Conservation (phyloP, 768 basidiomycete genomes). For the Russula brevipes region DNA sequence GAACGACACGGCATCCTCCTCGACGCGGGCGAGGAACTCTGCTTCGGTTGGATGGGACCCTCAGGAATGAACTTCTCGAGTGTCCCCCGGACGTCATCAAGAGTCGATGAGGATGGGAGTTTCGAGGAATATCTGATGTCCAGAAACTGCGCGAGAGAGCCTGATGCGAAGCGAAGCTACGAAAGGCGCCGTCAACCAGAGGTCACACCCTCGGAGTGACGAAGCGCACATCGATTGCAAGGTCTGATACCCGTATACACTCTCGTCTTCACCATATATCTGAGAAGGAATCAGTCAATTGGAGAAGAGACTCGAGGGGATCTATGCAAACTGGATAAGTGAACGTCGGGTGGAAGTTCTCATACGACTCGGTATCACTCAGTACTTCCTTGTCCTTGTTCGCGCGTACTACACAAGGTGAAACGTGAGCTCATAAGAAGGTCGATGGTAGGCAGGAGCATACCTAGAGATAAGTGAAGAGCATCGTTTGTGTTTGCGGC, state of each 20-base stretch:
- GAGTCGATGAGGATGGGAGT: constrained; percentile 57
- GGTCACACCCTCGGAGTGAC: constrained; percentile 27
- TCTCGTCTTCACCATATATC: constrained; percentile 97
- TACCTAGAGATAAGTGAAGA: constrained; percentile 70
- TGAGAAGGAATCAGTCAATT: constrained; percentile 29
- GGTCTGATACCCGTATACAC: constrained; percentile 89
- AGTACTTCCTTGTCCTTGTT: constrained; percentile 56
- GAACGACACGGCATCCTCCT: constrained; percentile 74
- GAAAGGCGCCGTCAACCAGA: neutral
- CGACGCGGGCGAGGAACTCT: constrained; percentile 63
- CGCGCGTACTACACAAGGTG: constrained; percentile 53
- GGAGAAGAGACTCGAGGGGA: neutral
- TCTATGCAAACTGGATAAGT: constrained; percentile 76
- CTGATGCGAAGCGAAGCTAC: constrained; percentile 83
- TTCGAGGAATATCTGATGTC: constrained; percentile 61
- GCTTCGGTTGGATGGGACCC: constrained; percentile 70
- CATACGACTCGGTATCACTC: constrained; percentile 52
- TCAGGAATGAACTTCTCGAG: constrained; percentile 72
- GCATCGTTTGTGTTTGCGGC: constrained; percentile 76
- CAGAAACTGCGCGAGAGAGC: constrained; percentile 75
- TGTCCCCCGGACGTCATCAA: constrained; percentile 82
- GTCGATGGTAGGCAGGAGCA: constrained; percentile 11
- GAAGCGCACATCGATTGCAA: constrained; percentile 66
- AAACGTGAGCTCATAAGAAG: neutral
- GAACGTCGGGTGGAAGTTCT: constrained; percentile 78